Base-by-base conservation (phyloP, 1,284 basidiomycete species). In the Trametes polyzona region DNA sequence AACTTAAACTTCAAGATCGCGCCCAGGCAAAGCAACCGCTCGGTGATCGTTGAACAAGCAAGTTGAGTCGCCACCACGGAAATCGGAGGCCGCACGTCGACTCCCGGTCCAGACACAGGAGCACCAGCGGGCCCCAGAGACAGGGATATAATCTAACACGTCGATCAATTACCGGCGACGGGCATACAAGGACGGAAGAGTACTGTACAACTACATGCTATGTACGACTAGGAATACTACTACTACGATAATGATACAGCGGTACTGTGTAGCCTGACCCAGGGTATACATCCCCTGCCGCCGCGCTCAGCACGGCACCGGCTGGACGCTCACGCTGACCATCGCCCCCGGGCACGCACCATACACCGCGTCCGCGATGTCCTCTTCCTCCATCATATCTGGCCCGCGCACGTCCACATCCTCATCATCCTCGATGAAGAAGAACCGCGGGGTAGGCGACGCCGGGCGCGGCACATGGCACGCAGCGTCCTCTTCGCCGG, bases 361-460 rank as follows among this genome's bases (percentile, higher is more conserved):
- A 10, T n/a, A 26, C 24, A 37, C 46, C 24, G 17, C 17, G 17
- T 14, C 36, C 36, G 10, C 36, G 11, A 30, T 19, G 11, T 40
- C 48, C 19, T 21, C 48, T 14, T 17, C 10, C 14, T 30, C 36
- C 2, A n/a, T n/a, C n/a, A n/a, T n/a, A n/a, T n/a, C n/a, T n/a
- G n/a, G n/a, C n/a, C n/a, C n/a, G n/a, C n/a, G n/a, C n/a, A n/a
- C n/a, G n/a, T 17, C 32, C 3, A 36, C 46, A 11, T 48, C 53
- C 23, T 35, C 46, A 7, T 55, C 52, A 2, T 27, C 24, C 17
- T 35, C 44, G 11, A 23, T 35, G 33, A 55, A 48, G 46, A 48
- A 55, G 47, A 55, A 55, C 12, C 32, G 47, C 30, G 46, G 46
- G 4, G 52, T 23, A 11, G 52, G 46, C n/a, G 53, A 55, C 17